Evolutionary conservation across 768 basidiomycete genomes (phyloP).

Genomic region (Hypholoma fasciculare): DNA sequence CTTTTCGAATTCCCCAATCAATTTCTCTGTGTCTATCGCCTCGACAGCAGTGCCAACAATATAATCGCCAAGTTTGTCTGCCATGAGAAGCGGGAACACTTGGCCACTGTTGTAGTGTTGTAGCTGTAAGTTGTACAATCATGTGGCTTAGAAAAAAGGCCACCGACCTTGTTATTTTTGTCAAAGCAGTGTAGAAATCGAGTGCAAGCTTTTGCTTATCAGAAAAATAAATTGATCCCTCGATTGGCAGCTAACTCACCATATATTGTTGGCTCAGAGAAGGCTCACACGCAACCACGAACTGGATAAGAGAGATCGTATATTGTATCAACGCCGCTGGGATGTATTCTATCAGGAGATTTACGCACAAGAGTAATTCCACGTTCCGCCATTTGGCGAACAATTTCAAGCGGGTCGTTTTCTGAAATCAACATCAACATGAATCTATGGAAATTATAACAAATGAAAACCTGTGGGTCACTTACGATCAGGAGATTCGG

Average conservation of each 20-base stretch:
- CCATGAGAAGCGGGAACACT: conserved; percentile 28
- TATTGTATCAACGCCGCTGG: not conserved
- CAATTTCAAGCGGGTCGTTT: conserved; percentile 30
- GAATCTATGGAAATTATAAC: not conserved
- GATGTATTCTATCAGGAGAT: not conserved
- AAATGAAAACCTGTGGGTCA: not conserved
- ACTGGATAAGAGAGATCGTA: conserved; percentile 28
- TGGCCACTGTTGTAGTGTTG: conserved; percentile 15
- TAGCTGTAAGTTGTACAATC: not conserved
- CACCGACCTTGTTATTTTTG: conserved; percentile 22
- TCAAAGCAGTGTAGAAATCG: conserved; percentile 29
- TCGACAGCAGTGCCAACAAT: conserved; percentile 30
- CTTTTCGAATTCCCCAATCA: conserved; percentile 25
- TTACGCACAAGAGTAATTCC: conserved; percentile 51
- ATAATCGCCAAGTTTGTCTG: conserved; percentile 27
- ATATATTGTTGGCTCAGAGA: conserved; percentile 21
- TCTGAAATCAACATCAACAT: conserved; percentile 11
- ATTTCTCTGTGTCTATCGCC: conserved; percentile 28
- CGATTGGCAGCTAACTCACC: not conserved
- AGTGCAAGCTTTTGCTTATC: conserved; percentile 18
- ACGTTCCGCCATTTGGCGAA: conserved; percentile 44
- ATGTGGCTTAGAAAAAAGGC: not conserved
- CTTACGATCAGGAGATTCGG: conserved; percentile 28
- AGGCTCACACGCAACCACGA: conserved; percentile 59
- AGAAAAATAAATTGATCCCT: not conserved